phyloP scores from a whole-genome alignment of 192 early-diverging fungal species.

The Jimgerdemannia lactiflua region DNA sequence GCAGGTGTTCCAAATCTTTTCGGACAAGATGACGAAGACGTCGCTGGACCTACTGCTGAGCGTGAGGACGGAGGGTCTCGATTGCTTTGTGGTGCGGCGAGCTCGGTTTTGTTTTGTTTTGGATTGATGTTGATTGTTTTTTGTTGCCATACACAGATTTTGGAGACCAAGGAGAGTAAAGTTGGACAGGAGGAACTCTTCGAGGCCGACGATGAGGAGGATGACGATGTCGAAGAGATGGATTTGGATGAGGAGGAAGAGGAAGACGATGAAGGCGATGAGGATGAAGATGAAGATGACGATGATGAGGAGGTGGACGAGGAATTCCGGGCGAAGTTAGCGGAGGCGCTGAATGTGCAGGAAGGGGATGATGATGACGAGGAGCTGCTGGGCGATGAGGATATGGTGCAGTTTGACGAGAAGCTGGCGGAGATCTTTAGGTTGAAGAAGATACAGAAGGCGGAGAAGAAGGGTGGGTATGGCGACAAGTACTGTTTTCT shows the following conservation, averaged over 20 bases:
- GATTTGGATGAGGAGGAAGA: conserved; percentile 18
- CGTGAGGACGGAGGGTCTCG: conserved; percentile 33
- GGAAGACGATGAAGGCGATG: conserved; percentile 14
- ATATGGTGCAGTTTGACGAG: conserved; percentile 71
- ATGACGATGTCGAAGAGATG: conserved; percentile 17
- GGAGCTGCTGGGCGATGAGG: conserved; percentile 35
- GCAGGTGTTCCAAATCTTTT: conserved; percentile 84
- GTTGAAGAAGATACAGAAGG: conserved; percentile 77
- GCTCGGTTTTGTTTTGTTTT: conserved; percentile 17
- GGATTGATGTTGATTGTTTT: no score
- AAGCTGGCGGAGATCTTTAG: conserved; percentile 93
- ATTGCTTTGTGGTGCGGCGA: conserved; percentile 26
- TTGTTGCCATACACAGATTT: conserved; percentile 23
- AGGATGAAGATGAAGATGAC: conserved; percentile 30
- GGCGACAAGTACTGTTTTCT: background rate
- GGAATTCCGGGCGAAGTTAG: conserved; percentile 69
- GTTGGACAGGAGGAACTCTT: conserved; percentile 57
- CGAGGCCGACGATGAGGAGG: conserved; percentile 46
- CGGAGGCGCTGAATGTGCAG: conserved; percentile 64
- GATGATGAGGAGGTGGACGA: conserved; percentile 59
- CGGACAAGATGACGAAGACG: conserved; percentile 67
- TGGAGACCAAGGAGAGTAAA: conserved; percentile 50
- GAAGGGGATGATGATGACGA: conserved; percentile 42
- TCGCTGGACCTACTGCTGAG: conserved; percentile 74
- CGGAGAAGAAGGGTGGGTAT: conserved; percentile 62